Evolutionary conservation across 345 rosid genomes (phyloP).

Genomic region (Populus alba): DNA sequence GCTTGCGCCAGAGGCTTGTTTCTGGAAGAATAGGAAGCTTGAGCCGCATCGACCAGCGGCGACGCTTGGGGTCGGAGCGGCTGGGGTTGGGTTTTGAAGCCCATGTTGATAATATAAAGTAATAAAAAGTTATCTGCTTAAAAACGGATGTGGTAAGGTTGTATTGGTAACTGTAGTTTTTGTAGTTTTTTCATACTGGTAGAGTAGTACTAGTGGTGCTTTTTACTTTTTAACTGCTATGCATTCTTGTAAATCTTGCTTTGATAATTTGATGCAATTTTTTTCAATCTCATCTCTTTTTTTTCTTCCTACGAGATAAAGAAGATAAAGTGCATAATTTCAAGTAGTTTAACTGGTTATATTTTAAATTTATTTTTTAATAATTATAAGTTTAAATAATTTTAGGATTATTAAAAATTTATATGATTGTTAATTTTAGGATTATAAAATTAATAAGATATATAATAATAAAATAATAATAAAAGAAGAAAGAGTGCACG

Average conservation of each 20-base stretch:
- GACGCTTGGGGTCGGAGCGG: slow-evolving; percentile 60
- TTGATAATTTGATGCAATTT: neutral
- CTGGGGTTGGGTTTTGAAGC: slow-evolving; percentile 47
- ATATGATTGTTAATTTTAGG: too few relatives aligned
- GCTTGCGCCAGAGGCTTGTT: slow-evolving; percentile 71
- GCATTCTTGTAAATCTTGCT: slow-evolving; percentile 25
- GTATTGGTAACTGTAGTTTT: slow-evolving; percentile 5
- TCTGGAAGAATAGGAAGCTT: slow-evolving; percentile 84
- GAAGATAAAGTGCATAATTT: neutral
- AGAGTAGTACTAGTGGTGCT: slow-evolving; percentile 8
- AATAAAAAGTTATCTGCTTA: neutral
- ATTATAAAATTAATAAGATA: too few relatives aligned
- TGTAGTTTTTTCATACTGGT: slow-evolving; percentile 6
- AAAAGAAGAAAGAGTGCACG: too few relatives aligned
- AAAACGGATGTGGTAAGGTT: slow-evolving; percentile 15
- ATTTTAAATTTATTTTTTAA: too few relatives aligned
- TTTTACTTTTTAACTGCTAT: neutral
- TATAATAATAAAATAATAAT: too few relatives aligned
- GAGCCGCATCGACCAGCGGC: slow-evolving; percentile 74
- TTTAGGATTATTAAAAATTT: too few relatives aligned
- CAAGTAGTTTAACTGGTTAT: too few relatives aligned
- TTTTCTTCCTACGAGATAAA: neutral
- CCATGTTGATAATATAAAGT: too few relatives aligned
- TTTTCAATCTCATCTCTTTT: neutral
- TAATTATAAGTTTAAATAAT: too few relatives aligned